These are phyloP conservation scores for Stephania cephalantha DNA, from an alignment of 164 flowering plant species.

Conservation along the genomic window DNA sequence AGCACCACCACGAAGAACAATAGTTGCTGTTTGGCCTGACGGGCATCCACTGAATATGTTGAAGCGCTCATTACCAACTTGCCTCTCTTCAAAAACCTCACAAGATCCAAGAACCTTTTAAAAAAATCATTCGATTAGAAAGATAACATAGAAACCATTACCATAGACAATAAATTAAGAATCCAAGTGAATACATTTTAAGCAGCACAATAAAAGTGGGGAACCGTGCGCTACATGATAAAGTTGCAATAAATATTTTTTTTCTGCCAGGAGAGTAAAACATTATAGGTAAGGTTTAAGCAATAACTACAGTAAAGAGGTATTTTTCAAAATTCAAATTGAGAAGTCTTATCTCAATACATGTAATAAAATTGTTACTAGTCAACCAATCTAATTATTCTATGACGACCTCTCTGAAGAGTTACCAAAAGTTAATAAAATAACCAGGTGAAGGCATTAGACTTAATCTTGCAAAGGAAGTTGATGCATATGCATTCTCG, in stretches of 20 bases:
- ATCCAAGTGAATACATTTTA: not conserved
- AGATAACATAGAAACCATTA: not conserved
- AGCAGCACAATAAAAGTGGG: not conserved
- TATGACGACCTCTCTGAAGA: too few relatives aligned
- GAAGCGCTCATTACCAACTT: conserved; percentile 95
- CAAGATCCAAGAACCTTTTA: conserved; percentile 89
- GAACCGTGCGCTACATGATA: not conserved
- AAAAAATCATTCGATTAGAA: not conserved
- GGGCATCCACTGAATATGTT: conserved; percentile 98
- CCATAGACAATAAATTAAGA: not conserved
- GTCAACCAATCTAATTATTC: too few relatives aligned
- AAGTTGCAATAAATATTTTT: not conserved
- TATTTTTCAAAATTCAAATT: too few relatives aligned
- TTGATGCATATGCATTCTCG: too few relatives aligned
- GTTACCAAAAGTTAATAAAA: too few relatives aligned
- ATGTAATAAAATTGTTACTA: too few relatives aligned
- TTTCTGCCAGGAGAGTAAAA: not conserved
- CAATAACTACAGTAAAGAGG: not conserved
- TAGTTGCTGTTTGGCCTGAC: conserved; percentile 83
- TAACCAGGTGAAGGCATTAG: too few relatives aligned
- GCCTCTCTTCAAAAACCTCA: conserved; percentile 90
- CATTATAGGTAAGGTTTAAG: not conserved
- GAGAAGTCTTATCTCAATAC: too few relatives aligned
- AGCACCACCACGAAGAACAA: conserved; percentile 99
- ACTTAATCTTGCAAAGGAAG: too few relatives aligned